Evolutionary conservation across 495 filamentous ascomycete genomes (phyloP), one percentile per base, ranked within the genome.

Genomic region (Collariella sp.): DNA sequence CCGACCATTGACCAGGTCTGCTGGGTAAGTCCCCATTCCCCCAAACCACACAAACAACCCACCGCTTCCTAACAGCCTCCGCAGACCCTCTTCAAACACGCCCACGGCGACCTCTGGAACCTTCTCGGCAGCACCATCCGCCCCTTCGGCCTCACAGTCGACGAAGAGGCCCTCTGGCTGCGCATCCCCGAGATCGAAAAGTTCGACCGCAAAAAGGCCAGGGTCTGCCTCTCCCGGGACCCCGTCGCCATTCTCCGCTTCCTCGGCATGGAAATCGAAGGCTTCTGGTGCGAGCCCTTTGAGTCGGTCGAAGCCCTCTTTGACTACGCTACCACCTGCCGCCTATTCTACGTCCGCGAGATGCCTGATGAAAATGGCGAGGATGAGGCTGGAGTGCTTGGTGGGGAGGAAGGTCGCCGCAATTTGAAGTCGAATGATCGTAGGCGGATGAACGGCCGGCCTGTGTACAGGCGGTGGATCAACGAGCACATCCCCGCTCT

Each of bases 21-120:
- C 12, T 88, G 86, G 85, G 65, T 64, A 59, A 44, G 61, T 44
- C 15, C 23, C 18, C 15, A 15, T 7, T 31, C 11, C 11, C 11
- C 16, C 5, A 20, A 23, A 22, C n/a, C 36, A 40, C 13, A 3
- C 16, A 16, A 24, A 5, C 3, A 23, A 31, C 22, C 18, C 22
- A 20, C 5, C 20, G 24, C 42, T 31, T 6, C 24, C 26, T 46
- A 11, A 45, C 39, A 29, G 19, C 15, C 7, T 47, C 10, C 26
- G 1, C 31, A 68, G 65, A 66, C 72, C 50, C 62, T 77, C 23
- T 85, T 86, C 64, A 80, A 79, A 58, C 65, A 79, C 11, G 75
- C 76, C 2, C 82, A 87, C 46, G 80, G 83, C 31, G 86, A 87
- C 50, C 58, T 88, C 0, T 82, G 79, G 78, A 83, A 81, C 41